These are phyloP conservation scores for Aureobasidium sp. DNA, from an alignment of 2,329 filamentous ascomycete species.

Conservation along the genomic window DNA sequence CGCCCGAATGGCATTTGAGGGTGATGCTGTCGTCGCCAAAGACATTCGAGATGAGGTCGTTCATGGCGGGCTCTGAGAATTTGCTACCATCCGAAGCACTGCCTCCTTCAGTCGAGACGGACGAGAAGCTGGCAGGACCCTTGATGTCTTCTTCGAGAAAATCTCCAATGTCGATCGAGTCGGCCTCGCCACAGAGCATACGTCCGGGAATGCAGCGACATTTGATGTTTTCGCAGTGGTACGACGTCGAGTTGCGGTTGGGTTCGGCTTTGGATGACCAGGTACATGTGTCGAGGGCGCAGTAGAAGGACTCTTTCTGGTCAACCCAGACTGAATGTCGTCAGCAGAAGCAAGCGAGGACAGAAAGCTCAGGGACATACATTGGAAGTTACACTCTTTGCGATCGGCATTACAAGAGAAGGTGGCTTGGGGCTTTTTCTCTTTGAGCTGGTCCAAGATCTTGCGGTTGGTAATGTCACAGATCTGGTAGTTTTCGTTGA, in stretches of 20 bases:
- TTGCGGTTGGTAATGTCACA: slow-evolving; percentile 96
- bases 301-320: slow-evolving; percentile 91
- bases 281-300: slow-evolving; percentile 72
- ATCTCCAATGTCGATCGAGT: slow-evolving; percentile 85
- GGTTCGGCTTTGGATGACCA: slow-evolving; percentile 63
- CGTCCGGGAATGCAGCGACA: slow-evolving; percentile 85
- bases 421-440: slow-evolving; percentile 83
- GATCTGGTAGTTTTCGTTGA: slow-evolving; percentile 95
- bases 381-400: slow-evolving; percentile 87
- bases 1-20: slow-evolving; percentile 73
- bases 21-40: slow-evolving; percentile 90
- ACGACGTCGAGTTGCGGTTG: slow-evolving; percentile 71
- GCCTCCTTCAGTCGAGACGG: slow-evolving; percentile 49
- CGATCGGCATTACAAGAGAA: slow-evolving; percentile 78
- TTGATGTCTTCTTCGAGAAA: slow-evolving; percentile 77
- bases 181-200: slow-evolving; percentile 88
- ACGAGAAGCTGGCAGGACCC: slow-evolving; percentile 80
- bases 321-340: slow-evolving; percentile 76
- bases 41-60: slow-evolving; percentile 76
- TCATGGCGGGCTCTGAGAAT: slow-evolving; percentile 89
- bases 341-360: slow-evolving; percentile 23
- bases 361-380: slow-evolving; percentile 45
- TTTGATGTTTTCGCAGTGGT: slow-evolving; percentile 75
- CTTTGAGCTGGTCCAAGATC: slow-evolving; percentile 79
- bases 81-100: slow-evolving; percentile 64